These are phyloP conservation scores for Agapanthus africanus DNA, from an alignment of 106 monocot species.

Conservation along the genomic window DNA sequence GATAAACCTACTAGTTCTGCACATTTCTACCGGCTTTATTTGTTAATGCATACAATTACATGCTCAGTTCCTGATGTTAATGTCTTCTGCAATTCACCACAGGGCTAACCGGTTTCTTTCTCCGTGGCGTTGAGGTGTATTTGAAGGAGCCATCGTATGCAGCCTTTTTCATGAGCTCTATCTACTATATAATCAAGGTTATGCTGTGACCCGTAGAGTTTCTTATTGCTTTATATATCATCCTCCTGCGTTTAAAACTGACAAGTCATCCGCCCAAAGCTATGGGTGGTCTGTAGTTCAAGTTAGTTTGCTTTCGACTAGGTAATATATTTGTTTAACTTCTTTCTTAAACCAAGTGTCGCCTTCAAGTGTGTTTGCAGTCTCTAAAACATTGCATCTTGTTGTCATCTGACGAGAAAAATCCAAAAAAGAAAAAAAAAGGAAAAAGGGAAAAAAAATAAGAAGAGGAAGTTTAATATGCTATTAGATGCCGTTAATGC, in stretches of 20 bases:
- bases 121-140: background rate
- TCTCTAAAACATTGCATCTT: too few relatives aligned
- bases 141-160: background rate
- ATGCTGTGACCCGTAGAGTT: background rate
- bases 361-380: too few relatives aligned
- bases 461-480: too few relatives aligned
- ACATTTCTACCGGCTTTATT: too few relatives aligned
- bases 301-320: background rate
- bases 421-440: too few relatives aligned
- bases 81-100: background rate
- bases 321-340: constrained; percentile 1
- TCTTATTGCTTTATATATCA: background rate
- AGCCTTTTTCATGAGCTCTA: background rate
- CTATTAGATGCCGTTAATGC: too few relatives aligned
- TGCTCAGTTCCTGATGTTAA: background rate
- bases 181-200: background rate
- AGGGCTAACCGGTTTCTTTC: constrained; percentile 5
- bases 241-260: constrained; percentile 2
- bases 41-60: too few relatives aligned
- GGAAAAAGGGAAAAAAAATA: too few relatives aligned
- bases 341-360: too few relatives aligned
- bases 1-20: too few relatives aligned
- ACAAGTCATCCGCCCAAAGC: background rate
- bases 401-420: too few relatives aligned
- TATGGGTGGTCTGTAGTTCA: background rate